Evolutionary conservation across 495 filamentous ascomycete species (phyloP), one percentile per base, ranked within the genome.

Genomic region (Lineolata rhizophorae): DNA sequence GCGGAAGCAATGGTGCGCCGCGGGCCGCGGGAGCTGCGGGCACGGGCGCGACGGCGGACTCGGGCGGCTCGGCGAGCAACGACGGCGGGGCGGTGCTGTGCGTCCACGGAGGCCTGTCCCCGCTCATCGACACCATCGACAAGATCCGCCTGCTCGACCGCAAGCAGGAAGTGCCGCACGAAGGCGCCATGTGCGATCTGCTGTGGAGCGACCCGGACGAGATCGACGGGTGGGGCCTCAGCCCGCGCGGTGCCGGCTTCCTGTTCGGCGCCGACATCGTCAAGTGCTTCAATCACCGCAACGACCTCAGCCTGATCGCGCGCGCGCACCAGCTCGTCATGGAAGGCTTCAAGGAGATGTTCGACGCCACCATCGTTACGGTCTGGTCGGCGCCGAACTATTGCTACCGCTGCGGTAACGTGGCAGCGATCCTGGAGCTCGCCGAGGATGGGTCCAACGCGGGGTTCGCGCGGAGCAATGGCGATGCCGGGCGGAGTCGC

Each of bases 311-410:
- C 3, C 61, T 97, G 25, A 84, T 97, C 30, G 87, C 87, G 30
- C 70, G 87, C 34, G 87, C 87, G 12, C 87, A 97, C 48, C 87
- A 97, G 54, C 69, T 97, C 16, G 87, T 97, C 20, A 97, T 95
- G 87, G 87, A 97, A 51, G 87, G 87, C 5, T 95, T 92, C 54
- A 95, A 95, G 52, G 87, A 94, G 57, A 94, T 94, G 85, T 94
- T 94, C 43, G 85, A 95, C 41, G 69, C 65, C 11, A 76, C 67
- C 15, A 93, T 97, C 35, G 87, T 97, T 3, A 97, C 87, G 0
- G 85, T 97, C 29, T 94, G 87, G 87, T 80, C 71, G 5, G 87
- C 87, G 29, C 87, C 87, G 1, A 97, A 97, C 49, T 97, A 97
- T 52, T 97, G 87, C 55, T 97, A 97, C 55, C 69, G 87, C 13